phyloP scores from a whole-genome alignment of 2,329 filamentous ascomycete genomes.

The Didymella sp. region DNA sequence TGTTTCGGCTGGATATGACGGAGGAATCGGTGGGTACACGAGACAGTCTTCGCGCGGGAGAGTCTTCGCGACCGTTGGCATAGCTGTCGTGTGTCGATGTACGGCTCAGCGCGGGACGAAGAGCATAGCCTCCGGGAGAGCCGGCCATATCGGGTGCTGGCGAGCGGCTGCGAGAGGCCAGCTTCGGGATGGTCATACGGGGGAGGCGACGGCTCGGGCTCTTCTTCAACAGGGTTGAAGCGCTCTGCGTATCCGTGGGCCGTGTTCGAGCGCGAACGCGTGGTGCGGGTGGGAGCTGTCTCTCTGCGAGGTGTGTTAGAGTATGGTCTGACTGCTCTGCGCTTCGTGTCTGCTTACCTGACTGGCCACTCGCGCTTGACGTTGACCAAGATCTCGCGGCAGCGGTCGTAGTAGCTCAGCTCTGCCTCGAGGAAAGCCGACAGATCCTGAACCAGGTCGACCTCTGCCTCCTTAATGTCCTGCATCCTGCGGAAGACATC shows the following conservation, averaged over 20 bases:
- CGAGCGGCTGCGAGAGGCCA: conserved; percentile 54
- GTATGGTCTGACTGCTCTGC: neutral
- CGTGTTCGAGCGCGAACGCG: conserved; percentile 67
- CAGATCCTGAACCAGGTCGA: conserved; percentile 80
- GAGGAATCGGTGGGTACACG: conserved; percentile 64
- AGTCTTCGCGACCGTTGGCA: conserved; percentile 60
- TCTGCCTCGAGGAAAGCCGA: conserved; percentile 85
- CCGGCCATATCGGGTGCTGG: conserved; percentile 37
- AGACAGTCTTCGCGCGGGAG: conserved; percentile 58
- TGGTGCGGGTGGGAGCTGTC: conserved; percentile 48
- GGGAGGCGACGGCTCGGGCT: conserved; percentile 58
- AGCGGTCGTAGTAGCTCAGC: conserved; percentile 89
- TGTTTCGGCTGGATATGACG: conserved; percentile 56
- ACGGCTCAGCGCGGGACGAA: conserved; percentile 59
- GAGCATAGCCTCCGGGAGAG: conserved; percentile 43
- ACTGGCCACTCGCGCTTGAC: conserved; percentile 73
- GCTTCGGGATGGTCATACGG: conserved; percentile 54
- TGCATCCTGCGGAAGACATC: conserved; percentile 93
- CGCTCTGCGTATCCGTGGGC: conserved; percentile 69
- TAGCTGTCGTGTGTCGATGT: conserved; percentile 67
- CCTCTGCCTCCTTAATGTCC: conserved; percentile 92
- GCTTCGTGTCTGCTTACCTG: conserved; percentile 53
- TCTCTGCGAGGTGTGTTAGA: conserved; percentile 38
- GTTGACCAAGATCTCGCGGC: conserved; percentile 78
- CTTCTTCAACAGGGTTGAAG: conserved; percentile 64